phyloP scores from a whole-genome alignment of 2,329 filamentous ascomycete genomes.

The Exophiala phaeomuriformis region DNA sequence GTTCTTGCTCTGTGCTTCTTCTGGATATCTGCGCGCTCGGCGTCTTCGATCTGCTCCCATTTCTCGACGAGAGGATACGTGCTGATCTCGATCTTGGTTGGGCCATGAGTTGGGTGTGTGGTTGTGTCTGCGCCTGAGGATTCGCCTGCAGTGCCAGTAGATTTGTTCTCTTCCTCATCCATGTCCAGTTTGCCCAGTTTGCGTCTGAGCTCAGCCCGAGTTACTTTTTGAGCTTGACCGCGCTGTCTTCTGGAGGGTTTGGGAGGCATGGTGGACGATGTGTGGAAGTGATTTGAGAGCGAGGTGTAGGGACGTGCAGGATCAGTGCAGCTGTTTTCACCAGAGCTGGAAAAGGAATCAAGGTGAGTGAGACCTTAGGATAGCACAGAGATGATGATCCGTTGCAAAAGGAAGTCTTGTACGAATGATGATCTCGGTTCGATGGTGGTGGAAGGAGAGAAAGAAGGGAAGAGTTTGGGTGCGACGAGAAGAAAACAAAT shows the following conservation, averaged over 20 bases:
- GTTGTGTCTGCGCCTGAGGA: not conserved
- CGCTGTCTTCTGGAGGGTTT: not conserved
- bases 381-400: not conserved
- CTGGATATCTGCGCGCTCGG: not conserved
- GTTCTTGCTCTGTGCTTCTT: not conserved
- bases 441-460: not conserved
- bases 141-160: not conserved
- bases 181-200: not conserved
- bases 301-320: no score
- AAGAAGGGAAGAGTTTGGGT: not conserved
- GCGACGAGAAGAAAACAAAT: not conserved
- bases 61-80: conserved; percentile 4
- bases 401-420: not conserved
- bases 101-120: not conserved
- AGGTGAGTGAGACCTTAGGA: not conserved
- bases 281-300: not conserved
- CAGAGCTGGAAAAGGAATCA: not conserved
- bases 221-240: not conserved
- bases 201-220: not conserved
- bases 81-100: conserved; percentile 1
- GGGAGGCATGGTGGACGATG: not conserved
- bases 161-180: not conserved
- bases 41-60: conserved; percentile 7
- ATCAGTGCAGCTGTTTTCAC: no score
- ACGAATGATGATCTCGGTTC: not conserved